Conservation (phyloP, 2,329 filamentous ascomycete genomes). For the Fusarium pseudonygamai region DNA sequence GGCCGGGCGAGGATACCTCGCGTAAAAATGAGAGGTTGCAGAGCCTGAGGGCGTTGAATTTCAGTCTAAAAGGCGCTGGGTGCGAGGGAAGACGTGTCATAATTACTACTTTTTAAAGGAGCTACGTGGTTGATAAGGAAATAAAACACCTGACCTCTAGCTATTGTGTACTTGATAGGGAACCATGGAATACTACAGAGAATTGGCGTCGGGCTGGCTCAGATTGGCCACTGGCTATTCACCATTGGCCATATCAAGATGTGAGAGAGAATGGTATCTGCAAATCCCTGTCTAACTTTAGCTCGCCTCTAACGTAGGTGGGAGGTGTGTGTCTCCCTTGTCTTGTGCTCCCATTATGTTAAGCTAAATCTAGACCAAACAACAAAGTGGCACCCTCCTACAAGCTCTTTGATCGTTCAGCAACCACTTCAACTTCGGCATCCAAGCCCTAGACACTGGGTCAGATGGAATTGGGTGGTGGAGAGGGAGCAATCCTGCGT, state of each 20-base stretch:
- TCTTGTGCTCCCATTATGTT: conserved; percentile 21
- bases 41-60: conserved; percentile 10
- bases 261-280: conserved; percentile 25
- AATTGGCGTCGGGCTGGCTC: conserved; percentile 42
- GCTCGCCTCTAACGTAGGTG: not conserved
- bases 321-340: conserved; percentile 24
- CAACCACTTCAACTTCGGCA: conserved; percentile 4
- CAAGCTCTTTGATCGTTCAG: conserved; percentile 32
- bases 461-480: not conserved
- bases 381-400: conserved; percentile 29
- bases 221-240: conserved; percentile 18
- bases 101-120: conserved; percentile 40
- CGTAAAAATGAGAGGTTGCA: conserved; percentile 51
- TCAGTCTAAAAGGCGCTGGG: conserved; percentile 36
- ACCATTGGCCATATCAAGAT: conserved; percentile 10
- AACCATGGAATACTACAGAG: conserved; percentile 38
- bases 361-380: conserved; percentile 22
- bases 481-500: conserved; percentile 8
- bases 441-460: not conserved
- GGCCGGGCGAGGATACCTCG: conserved; percentile 71
- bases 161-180: conserved; percentile 42
- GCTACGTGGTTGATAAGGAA: conserved; percentile 34
- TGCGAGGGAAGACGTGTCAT: conserved; percentile 40
- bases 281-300: conserved; percentile 16
- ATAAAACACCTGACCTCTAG: conserved; percentile 34